Conservation (phyloP, 805 yeast genomes). For the Monosporozyma aquatica region DNA sequence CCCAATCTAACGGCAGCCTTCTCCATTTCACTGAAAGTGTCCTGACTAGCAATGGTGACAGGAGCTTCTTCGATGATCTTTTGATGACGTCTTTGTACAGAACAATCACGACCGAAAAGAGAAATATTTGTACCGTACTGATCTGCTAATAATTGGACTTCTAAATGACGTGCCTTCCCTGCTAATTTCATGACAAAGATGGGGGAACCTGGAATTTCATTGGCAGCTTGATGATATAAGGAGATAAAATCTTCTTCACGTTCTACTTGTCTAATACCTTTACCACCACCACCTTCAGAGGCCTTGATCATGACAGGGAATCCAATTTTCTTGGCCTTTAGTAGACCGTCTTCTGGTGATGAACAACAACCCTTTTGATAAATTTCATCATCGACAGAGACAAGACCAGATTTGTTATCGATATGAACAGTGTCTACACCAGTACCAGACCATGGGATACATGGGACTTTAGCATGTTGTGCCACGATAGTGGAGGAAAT, state of each 20-base stretch:
- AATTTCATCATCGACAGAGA: constrained; percentile 76
- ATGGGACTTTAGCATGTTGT: constrained; percentile 96
- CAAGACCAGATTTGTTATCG: constrained; percentile 64
- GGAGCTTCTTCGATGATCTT: constrained; percentile 99
- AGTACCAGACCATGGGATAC: constrained; percentile 99
- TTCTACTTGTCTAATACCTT: constrained; percentile 96
- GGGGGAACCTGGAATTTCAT: constrained; percentile 98
- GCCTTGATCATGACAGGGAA: constrained; percentile 99
- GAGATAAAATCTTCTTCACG: constrained; percentile 66
- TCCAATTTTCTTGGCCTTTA: constrained; percentile 78
- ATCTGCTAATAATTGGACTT: constrained; percentile 95
- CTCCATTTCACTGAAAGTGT: constrained; percentile 87
- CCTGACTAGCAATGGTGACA: constrained; percentile 82
- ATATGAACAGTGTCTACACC: constrained; percentile 78
- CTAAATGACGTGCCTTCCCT: constrained; percentile 95
- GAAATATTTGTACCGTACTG: constrained; percentile 98
- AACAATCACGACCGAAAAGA: constrained; percentile 96
- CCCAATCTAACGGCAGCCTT: constrained; percentile 96
- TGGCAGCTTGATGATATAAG: constrained; percentile 86
- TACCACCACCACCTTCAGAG: constrained; percentile 99
- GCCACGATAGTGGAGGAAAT: constrained; percentile 97
- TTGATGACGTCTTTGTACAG: constrained; percentile 99
- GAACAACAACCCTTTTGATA: constrained; percentile 84
- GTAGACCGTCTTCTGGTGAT: constrained; percentile 81
- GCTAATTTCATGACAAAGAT: constrained; percentile 96